Conservation (phyloP, 2,329 filamentous ascomycete species). For the Aspergillus vadensis region DNA sequence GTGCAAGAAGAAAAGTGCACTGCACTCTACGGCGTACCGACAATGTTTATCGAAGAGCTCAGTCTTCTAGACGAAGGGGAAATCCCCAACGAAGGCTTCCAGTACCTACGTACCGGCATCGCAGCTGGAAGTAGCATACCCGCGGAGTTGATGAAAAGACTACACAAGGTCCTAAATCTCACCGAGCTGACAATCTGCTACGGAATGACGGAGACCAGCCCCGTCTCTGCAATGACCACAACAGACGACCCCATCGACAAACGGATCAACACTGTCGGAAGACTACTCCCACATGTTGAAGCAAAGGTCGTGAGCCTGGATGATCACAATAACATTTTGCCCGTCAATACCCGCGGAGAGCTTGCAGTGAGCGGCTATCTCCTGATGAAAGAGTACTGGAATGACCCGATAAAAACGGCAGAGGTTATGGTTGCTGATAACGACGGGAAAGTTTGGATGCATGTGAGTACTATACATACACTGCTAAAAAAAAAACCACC, state of each 20-base stretch:
- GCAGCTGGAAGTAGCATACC: constrained; percentile 86
- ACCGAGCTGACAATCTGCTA: constrained; percentile 89
- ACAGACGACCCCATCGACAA: constrained; percentile 73
- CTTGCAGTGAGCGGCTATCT: constrained; percentile 81
- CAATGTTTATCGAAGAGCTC: constrained; percentile 90
- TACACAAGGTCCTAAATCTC: constrained; percentile 75
- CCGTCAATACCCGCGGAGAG: constrained; percentile 71
- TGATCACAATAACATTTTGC: constrained; percentile 62
- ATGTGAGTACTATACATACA: constrained; percentile 42
- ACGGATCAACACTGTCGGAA: constrained; percentile 74
- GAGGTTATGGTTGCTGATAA: constrained; percentile 66
- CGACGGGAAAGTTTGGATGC: constrained; percentile 74
- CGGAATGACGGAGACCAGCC: constrained; percentile 90
- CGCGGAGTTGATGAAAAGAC: constrained; percentile 64
- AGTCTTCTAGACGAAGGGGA: constrained; percentile 66
- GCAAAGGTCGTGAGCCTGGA: constrained; percentile 74
- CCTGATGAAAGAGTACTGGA: constrained; percentile 89
- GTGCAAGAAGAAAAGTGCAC: constrained; percentile 66
- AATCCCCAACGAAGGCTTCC: constrained; percentile 56
- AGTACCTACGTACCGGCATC: constrained; percentile 81
- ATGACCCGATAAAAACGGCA: constrained; percentile 67
- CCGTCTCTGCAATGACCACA: constrained; percentile 72
- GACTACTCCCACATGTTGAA: constrained; percentile 78
- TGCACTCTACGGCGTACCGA: constrained; percentile 83
- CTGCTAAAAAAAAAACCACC: background rate